Percentiles rank a stretch among this genome's conserved stretches.
phyloP scores from a whole-genome alignment of 257 asterid genomes.

The Solanum chmielewskii region DNA sequence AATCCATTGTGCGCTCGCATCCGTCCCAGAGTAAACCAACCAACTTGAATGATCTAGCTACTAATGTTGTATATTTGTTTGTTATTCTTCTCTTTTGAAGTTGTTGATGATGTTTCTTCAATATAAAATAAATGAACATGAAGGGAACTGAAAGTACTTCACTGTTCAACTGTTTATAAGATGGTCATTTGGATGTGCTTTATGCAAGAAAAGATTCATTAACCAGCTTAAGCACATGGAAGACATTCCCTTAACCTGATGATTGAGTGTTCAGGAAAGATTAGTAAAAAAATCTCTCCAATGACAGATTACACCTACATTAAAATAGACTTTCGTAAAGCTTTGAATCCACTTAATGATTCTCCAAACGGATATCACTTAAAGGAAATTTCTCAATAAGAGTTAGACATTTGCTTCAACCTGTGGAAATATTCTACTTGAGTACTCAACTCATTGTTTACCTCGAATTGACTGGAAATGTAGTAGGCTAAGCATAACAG shows the following conservation, averaged over 20 bases:
- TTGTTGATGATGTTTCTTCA: neutral
- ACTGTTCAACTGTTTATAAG: neutral
- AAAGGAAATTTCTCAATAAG: neutral
- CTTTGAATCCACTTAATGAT: neutral
- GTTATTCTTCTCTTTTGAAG: neutral
- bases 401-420: neutral
- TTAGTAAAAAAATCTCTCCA: neutral
- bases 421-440: neutral
- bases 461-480: neutral
- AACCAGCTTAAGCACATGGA: slow-evolving; percentile 1
- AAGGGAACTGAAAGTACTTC: neutral
- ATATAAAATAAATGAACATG: neutral
- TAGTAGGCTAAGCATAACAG: neutral
- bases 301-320: neutral
- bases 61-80: neutral
- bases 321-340: neutral
- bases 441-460: neutral
- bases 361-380: neutral
- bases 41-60: neutral
- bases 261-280: neutral
- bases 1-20: slow-evolving; percentile 9
- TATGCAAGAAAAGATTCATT: neutral
- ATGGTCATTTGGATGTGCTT: neutral
- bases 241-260: neutral
- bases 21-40: slow-evolving; percentile 4